phyloP scores from a whole-genome alignment of 2,329 filamentous ascomycete genomes.

The Colletotrichum endophyticum region DNA sequence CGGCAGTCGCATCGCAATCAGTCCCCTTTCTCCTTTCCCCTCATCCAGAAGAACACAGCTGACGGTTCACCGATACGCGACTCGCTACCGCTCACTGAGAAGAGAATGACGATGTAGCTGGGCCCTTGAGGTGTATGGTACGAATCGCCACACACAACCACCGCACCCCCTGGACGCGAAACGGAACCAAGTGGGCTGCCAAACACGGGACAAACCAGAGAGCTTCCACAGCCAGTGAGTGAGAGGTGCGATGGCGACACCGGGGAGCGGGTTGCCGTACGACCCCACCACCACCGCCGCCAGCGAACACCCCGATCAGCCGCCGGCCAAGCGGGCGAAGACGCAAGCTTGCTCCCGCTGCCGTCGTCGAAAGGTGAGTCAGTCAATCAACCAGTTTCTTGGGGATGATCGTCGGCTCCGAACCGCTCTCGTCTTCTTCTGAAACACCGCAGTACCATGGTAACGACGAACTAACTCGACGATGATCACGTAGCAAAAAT shows the following conservation, averaged over 20 bases:
- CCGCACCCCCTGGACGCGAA: not conserved
- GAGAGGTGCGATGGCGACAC: not conserved
- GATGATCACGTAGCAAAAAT: conserved; percentile 19
- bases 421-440: not conserved
- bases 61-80: not conserved
- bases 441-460: not conserved
- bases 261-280: not conserved
- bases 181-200: not conserved
- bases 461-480: not conserved
- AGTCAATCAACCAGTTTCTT: not conserved
- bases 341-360: conserved; percentile 19
- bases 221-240: not conserved
- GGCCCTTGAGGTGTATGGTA: not conserved
- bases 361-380: conserved; percentile 23
- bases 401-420: not conserved
- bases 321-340: not conserved
- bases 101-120: not conserved
- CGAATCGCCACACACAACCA: not conserved
- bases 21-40: not conserved
- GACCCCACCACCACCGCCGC: not conserved
- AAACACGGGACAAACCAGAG: not conserved
- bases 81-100: not conserved
- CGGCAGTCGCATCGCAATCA: not conserved
- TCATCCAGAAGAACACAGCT: not conserved
- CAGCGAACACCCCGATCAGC: not conserved